A percentile compares a stretch with the other conserved stretches of the same genome.
Evolutionary conservation across 257 asterid species (phyloP).

Genomic region (Solanum okadae): DNA sequence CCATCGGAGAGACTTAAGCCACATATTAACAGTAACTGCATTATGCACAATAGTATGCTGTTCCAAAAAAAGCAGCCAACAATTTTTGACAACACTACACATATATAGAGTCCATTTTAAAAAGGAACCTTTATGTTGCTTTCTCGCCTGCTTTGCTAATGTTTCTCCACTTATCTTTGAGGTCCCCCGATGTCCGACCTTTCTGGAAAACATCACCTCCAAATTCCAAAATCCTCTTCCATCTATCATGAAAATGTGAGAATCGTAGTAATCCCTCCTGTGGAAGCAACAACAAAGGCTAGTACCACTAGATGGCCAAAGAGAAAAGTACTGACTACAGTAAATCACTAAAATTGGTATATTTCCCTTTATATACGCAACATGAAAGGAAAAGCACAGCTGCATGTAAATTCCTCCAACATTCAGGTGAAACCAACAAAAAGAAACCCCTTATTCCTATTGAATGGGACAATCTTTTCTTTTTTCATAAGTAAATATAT

Average conservation of each 20-base stretch:
- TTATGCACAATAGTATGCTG: neutral
- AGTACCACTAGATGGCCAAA: neutral
- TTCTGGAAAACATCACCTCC: slow-evolving; percentile 40
- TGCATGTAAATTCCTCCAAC: neutral
- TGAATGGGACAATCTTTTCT: neutral
- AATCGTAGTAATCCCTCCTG: slow-evolving; percentile 42
- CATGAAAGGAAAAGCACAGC: neutral
- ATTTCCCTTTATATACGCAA: neutral
- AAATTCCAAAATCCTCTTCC: slow-evolving; percentile 42
- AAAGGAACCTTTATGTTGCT: neutral
- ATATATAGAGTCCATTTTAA: neutral
- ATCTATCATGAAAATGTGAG: slow-evolving; percentile 9
- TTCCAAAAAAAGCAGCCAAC: neutral
- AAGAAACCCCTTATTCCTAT: neutral
- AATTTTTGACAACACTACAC: neutral
- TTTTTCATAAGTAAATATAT: neutral
- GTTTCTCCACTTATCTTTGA: slow-evolving; percentile 75
- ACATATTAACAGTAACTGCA: neutral
- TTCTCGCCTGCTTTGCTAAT: slow-evolving; percentile 24
- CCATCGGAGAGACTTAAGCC: neutral
- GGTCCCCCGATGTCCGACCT: slow-evolving; percentile 49
- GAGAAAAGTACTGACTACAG: neutral
- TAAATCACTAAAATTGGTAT: neutral
- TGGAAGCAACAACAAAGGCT: slow-evolving; percentile 6
- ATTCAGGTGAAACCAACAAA: neutral